These are phyloP conservation scores for Helichrysum umbraculigerum DNA, from an alignment of 129 eudicot genomes.

Conservation along the genomic window DNA sequence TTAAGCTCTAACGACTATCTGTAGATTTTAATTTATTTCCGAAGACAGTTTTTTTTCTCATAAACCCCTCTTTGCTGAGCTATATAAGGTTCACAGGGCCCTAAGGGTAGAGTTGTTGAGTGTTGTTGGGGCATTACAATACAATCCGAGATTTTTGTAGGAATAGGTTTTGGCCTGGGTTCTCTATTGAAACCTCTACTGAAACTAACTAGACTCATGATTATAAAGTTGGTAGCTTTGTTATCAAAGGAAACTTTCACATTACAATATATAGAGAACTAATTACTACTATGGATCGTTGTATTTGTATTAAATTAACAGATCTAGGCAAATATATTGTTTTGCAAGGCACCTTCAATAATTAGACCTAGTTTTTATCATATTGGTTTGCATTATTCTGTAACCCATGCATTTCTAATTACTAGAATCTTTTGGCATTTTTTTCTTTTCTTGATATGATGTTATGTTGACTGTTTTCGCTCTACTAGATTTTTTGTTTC, in stretches of 20 bases:
- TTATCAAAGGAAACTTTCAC: background rate
- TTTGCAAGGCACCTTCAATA: background rate
- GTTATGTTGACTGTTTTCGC: background rate
- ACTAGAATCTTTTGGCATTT: background rate
- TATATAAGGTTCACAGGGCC: background rate
- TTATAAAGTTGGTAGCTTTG: background rate
- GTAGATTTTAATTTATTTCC: background rate
- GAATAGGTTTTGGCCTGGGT: background rate
- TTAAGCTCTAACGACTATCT: background rate
- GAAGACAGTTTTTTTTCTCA: background rate
- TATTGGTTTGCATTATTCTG: background rate
- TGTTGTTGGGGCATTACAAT: background rate
- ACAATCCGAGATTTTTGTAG: background rate
- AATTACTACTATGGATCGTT: background rate
- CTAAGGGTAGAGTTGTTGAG: background rate
- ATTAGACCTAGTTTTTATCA: background rate
- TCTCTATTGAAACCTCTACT: background rate
- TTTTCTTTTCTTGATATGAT: background rate
- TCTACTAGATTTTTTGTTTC: background rate
- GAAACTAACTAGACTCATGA: slow-evolving; percentile 1
- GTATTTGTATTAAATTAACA: background rate
- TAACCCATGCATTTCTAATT: background rate
- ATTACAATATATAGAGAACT: background rate
- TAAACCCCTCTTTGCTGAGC: background rate
- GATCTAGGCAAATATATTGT: background rate